Evolutionary conservation across 164 flowering plant genomes (phyloP).

Genomic region (Umbilicus rupestris): DNA sequence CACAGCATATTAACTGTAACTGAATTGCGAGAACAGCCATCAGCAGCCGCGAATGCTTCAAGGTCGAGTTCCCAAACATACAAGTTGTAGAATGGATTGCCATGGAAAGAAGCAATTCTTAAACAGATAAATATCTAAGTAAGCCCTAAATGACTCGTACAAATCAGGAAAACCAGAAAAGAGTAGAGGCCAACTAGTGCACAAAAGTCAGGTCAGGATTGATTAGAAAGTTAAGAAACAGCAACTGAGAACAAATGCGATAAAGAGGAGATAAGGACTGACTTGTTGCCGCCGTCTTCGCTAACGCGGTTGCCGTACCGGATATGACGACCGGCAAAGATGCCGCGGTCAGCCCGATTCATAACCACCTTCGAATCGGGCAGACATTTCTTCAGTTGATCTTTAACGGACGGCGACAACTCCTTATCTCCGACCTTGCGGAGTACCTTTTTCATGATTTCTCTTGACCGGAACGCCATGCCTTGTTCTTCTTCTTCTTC

Average conservation of each 20-base stretch:
- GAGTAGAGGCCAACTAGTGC: too few relatives aligned
- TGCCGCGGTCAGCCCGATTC: slow-evolving; percentile 89
- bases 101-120: too few relatives aligned
- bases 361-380: slow-evolving; percentile 68
- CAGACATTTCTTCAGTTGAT: slow-evolving; percentile 38
- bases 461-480: slow-evolving; percentile 76
- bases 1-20: too few relatives aligned
- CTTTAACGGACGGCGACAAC: slow-evolving; percentile 49
- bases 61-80: background rate
- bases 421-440: slow-evolving; percentile 57
- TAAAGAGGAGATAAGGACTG: slow-evolving; percentile 3
- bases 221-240: slow-evolving; percentile 11
- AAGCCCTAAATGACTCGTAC: too few relatives aligned
- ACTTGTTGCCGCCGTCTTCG: slow-evolving; percentile 97
- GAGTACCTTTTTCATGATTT: slow-evolving; percentile 62
- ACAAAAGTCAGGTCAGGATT: background rate
- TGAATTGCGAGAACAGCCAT: too few relatives aligned
- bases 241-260: background rate
- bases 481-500: slow-evolving; percentile 5
- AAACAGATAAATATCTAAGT: too few relatives aligned
- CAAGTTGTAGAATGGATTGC: background rate
- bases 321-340: slow-evolving; percentile 87
- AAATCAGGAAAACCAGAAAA: too few relatives aligned
- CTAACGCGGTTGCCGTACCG: slow-evolving; percentile 81
- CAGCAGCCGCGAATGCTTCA: too few relatives aligned